Conservation (phyloP, 805 yeast species). For the Clavispora carvajalis region DNA sequence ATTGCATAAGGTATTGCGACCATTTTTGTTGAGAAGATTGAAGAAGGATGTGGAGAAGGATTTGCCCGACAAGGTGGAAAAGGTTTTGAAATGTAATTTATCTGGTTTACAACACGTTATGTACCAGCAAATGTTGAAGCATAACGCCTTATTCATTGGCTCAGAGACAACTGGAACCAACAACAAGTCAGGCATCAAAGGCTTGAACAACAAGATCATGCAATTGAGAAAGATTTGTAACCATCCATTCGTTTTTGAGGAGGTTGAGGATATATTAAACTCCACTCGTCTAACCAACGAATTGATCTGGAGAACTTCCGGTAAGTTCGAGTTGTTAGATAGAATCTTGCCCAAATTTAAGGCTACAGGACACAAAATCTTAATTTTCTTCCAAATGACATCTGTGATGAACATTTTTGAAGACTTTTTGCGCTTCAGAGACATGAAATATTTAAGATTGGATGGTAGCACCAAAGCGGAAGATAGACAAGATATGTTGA, state of each 20-base stretch:
- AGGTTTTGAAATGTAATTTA: constrained; percentile 72
- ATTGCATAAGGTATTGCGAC: constrained; percentile 81
- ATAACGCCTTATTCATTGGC: constrained; percentile 65
- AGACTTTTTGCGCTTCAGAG: constrained; percentile 64
- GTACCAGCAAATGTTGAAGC: constrained; percentile 74
- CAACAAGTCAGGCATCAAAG: constrained; percentile 60
- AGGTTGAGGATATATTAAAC: constrained; percentile 66
- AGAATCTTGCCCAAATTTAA: constrained; percentile 71
- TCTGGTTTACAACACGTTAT: constrained; percentile 66
- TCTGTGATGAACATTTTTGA: constrained; percentile 90
- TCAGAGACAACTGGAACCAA: constrained; percentile 49
- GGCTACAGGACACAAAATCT: constrained; percentile 69
- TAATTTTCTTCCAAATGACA: constrained; percentile 85
- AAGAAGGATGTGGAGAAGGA: constrained; percentile 86
- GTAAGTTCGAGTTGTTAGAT: constrained; percentile 76
- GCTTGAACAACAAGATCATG: constrained; percentile 78
- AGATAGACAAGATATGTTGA: constrained; percentile 72
- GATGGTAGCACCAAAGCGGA: constrained; percentile 85
- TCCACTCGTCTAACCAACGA: constrained; percentile 60
- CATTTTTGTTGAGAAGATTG: constrained; percentile 76
- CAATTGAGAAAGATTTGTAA: constrained; percentile 80
- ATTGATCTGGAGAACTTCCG: constrained; percentile 69
- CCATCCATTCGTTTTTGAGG: constrained; percentile 84
- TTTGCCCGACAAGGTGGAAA: constrained; percentile 78
- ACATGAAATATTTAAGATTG: constrained; percentile 65